Evolutionary conservation across 768 basidiomycete genomes (phyloP), one percentile per base, ranked within the genome.

Genomic region (Boletus rex-veris): DNA sequence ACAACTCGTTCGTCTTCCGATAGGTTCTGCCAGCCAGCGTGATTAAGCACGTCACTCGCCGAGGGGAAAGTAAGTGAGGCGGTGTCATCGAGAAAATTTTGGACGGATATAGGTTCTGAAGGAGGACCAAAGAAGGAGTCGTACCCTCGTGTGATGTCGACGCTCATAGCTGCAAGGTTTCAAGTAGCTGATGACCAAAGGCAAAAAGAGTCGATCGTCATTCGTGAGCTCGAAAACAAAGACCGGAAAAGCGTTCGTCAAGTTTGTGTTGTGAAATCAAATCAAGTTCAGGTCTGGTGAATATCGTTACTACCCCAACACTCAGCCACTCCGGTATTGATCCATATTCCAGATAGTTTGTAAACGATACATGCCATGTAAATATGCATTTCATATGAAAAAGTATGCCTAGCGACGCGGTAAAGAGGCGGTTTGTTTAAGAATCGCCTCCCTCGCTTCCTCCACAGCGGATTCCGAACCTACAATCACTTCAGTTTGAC

Each of bases 401-500:
- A 51, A 48, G 33, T 44, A 52, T 51, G 30, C 50, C 52, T 61
- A 70, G 37, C 56, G 62, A 53, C 59, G 62, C 28, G 53, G 44
- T 4, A 47, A 55, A 54, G 70, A 74, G 14, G 80, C 68, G 31
- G 66, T 73, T 70, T 86, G 83, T 67, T 76, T 81, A 35, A 88
- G 70, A 62, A 93, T 90, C 24, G 86, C 86, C 33, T 86, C 83
- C 71, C 84, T 92, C 15, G 91, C 91, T n/a, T 78, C 75, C 51
- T 78, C 66, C 48, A 92, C 80, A 53, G 86, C 82, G 49, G 75
- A 68, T 68, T 87, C 83, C 19, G 88, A 77, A 52, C 90, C 90
- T 92, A 61, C 26, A 48, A 19, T 44, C 24, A 19, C 21, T 19
- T 26, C 58, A 41, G 55, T 57, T 46, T 54, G n/a, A 48, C 33